A percentile compares a stretch with the other conserved stretches of the same genome.
Conservation (phyloP, 2,329 filamentous ascomycete genomes). For the Knufia petricola region DNA sequence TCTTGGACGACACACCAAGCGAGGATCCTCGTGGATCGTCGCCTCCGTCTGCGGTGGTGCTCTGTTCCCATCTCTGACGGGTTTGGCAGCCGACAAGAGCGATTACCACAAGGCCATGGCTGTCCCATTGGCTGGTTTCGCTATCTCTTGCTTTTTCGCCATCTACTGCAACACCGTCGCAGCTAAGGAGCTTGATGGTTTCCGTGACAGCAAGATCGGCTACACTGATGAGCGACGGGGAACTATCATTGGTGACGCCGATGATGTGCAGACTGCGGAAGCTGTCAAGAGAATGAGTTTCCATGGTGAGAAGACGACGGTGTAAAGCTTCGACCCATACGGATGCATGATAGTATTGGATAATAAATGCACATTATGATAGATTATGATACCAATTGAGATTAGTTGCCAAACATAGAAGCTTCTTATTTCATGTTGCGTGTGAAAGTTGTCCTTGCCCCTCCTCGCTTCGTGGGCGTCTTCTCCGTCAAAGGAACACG, state of each 20-base stretch:
- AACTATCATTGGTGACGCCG: slow-evolving; percentile 25
- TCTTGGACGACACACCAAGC: slow-evolving; percentile 66
- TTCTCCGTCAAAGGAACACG: too few relatives aligned
- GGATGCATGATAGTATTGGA: too few relatives aligned
- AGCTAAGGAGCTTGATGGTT: slow-evolving; percentile 28
- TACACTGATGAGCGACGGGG: slow-evolving; percentile 24
- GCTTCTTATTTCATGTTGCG: too few relatives aligned
- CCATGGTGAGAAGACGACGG: slow-evolving; percentile 22
- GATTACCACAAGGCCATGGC: slow-evolving; percentile 26
- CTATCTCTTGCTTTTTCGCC: slow-evolving; percentile 28
- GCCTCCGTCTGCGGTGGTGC: slow-evolving; percentile 59
- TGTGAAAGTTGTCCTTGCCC: too few relatives aligned
- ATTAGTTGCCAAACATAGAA: too few relatives aligned
- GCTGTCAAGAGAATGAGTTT: slow-evolving; percentile 17
- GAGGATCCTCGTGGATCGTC: slow-evolving; percentile 63
- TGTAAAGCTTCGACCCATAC: too few relatives aligned
- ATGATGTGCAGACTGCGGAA: slow-evolving; percentile 20
- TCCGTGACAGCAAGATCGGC: slow-evolving; percentile 29
- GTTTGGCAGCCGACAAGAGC: slow-evolving; percentile 20
- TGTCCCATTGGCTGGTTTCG: slow-evolving; percentile 27
- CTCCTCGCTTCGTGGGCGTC: too few relatives aligned
- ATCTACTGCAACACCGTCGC: slow-evolving; percentile 29
- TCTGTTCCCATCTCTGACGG: slow-evolving; percentile 55
- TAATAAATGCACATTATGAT: background rate
- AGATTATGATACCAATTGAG: slow-evolving; percentile 5